Evolutionary conservation across 2,329 filamentous ascomycete species (phyloP).

Genomic region (Leptosphaerulina australis): DNA sequence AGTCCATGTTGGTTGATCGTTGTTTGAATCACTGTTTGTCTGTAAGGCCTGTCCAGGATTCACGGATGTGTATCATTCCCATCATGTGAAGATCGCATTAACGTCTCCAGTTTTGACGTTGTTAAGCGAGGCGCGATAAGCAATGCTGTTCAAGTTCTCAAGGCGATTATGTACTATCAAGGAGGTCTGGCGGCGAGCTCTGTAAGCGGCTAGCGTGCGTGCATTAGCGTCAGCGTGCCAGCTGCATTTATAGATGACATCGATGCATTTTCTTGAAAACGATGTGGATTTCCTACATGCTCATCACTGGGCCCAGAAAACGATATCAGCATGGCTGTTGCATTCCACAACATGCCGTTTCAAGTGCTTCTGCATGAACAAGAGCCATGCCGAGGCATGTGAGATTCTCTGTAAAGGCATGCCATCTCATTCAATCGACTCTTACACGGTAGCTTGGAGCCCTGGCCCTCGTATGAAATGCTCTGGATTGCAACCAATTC

Average conservation of each 20-base stretch:
- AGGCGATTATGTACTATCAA: not conserved
- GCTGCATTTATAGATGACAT: not conserved
- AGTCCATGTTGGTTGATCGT: too few species aligned
- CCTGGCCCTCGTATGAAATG: not conserved
- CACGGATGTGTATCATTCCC: too few species aligned
- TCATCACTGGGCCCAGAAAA: not conserved
- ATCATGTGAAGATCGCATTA: not conserved
- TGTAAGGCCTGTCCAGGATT: too few species aligned
- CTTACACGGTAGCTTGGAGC: not conserved
- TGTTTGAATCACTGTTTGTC: too few species aligned
- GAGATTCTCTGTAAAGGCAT: not conserved
- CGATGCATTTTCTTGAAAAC: not conserved
- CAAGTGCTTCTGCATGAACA: not conserved
- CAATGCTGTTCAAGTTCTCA: not conserved
- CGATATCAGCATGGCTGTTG: not conserved
- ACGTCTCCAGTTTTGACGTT: too few species aligned
- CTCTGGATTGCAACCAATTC: constrained; percentile 8
- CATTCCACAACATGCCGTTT: not conserved
- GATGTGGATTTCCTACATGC: not conserved
- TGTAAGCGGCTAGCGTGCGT: not conserved
- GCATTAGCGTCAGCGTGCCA: constrained; percentile 1
- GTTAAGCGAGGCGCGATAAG: not conserved
- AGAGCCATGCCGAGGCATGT: not conserved
- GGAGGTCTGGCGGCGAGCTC: not conserved
- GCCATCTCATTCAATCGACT: not conserved